Conservation (phyloP, 148 eudicot genomes). For the Silene latifolia region DNA sequence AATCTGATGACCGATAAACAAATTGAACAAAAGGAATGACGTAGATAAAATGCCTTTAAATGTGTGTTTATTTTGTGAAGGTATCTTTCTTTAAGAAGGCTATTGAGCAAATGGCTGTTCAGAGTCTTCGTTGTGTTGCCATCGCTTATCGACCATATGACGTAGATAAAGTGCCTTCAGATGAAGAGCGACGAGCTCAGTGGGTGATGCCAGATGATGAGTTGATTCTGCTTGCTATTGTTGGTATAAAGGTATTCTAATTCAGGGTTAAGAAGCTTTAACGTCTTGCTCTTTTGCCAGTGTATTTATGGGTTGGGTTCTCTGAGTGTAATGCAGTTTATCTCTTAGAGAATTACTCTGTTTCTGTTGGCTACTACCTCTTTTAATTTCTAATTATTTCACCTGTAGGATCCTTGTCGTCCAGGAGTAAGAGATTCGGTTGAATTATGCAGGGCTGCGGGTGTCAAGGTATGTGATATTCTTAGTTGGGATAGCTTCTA, state of each 20-base stretch:
- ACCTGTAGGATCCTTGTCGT: conserved; percentile 53
- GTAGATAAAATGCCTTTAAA: no score
- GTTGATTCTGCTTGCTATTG: conserved; percentile 72
- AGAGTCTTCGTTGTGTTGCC: conserved; percentile 93
- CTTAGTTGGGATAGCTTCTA: conserved; percentile 4
- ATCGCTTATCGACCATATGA: conserved; percentile 61
- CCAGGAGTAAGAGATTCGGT: conserved; percentile 42
- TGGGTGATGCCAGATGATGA: conserved; percentile 82
- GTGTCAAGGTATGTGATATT: conserved; percentile 25
- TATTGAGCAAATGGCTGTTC: conserved; percentile 76
- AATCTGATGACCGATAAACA: no score
- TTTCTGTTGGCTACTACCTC: neutral
- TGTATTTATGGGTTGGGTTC: neutral
- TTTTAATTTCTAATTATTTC: neutral
- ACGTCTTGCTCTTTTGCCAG: neutral
- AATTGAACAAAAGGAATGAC: no score
- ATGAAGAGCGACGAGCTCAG: conserved; percentile 56
- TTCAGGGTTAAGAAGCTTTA: neutral
- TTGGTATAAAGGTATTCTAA: conserved; percentile 73
- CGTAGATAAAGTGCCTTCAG: conserved; percentile 51
- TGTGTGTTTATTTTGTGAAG: conserved; percentile 29
- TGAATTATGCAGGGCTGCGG: conserved; percentile 36
- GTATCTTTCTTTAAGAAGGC: conserved; percentile 39
- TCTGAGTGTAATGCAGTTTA: neutral
- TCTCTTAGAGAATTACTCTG: neutral